Percentiles rank a stretch among this genome's conserved stretches.
These are phyloP conservation scores for Argentina anserina DNA, from an alignment of 306 rosid species.

Conservation along the genomic window DNA sequence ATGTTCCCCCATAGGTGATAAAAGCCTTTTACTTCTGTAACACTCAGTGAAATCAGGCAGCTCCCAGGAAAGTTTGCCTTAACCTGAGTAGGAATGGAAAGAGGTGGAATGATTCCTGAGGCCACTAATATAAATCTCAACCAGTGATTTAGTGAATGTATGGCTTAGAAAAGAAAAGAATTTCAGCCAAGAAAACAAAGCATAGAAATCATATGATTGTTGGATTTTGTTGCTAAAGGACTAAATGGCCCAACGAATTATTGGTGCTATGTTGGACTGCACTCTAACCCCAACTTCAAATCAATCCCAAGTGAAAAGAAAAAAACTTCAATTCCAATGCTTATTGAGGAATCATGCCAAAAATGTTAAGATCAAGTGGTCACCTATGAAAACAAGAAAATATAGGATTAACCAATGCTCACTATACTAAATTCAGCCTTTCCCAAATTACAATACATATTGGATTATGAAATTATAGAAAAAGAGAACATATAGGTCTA, in stretches of 20 bases:
- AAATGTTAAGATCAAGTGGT: neutral
- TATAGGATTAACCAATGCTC: neutral
- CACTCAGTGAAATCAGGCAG: neutral
- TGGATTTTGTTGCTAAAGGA: neutral
- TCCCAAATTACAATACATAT: neutral
- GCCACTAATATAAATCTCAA: neutral
- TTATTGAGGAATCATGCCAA: neutral
- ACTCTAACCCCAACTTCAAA: neutral
- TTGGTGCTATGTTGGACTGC: neutral
- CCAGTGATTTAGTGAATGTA: neutral
- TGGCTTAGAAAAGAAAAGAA: constrained; percentile 5
- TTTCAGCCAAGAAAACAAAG: neutral
- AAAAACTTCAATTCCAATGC: neutral
- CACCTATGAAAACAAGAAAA: neutral
- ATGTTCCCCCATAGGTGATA: neutral
- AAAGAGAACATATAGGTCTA: neutral
- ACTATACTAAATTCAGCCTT: neutral
- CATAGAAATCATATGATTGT: neutral
- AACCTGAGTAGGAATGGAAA: constrained; percentile 6
- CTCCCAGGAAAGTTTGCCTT: neutral
- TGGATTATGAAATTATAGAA: neutral
- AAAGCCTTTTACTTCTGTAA: neutral
- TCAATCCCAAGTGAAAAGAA: neutral
- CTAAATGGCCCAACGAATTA: constrained; percentile 1
- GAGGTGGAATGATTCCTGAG: neutral